These are phyloP conservation scores for Yamadazyma olivae DNA, from an alignment of 805 yeast genomes.

Conservation along the genomic window DNA sequence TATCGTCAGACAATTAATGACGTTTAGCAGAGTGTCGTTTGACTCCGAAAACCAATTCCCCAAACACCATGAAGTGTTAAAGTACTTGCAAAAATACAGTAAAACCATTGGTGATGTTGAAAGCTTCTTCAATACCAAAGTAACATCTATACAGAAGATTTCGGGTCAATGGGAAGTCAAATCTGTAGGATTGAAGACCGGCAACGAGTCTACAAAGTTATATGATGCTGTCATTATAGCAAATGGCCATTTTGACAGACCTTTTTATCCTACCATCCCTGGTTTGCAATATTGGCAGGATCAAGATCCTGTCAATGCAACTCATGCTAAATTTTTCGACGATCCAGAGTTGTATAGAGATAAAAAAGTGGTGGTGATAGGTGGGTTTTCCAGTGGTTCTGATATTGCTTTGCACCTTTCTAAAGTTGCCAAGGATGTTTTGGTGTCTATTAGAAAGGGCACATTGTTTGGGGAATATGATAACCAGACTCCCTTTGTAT, in stretches of 20 bases:
- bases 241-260: conserved; percentile 36
- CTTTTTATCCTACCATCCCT: conserved; percentile 29
- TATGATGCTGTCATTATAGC: conserved; percentile 41
- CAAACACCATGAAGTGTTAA: conserved; percentile 53
- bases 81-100: conserved; percentile 59
- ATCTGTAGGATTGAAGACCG: conserved; percentile 7
- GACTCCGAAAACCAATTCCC: conserved; percentile 51
- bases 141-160: conserved; percentile 11
- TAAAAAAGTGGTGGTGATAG: conserved; percentile 57
- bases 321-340: conserved; percentile 33
- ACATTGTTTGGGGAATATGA: conserved; percentile 5
- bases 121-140: conserved; percentile 13
- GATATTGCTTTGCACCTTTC: conserved; percentile 68
- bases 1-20: conserved; percentile 64
- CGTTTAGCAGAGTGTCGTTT: conserved; percentile 30
- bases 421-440: conserved; percentile 25
- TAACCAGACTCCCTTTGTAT: conserved; percentile 8
- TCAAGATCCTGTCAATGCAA: conserved; percentile 18
- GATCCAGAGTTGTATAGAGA: conserved; percentile 23
- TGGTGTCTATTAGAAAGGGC: conserved; percentile 14
- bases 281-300: conserved; percentile 30
- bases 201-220: conserved; percentile 2
- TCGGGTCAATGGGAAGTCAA: conserved; percentile 14
- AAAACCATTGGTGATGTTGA: conserved; percentile 17
- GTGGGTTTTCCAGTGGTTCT: conserved; percentile 74